Evolutionary conservation across 192 early-diverging fungal species (phyloP).

Genomic region (Backusella australiensis): DNA sequence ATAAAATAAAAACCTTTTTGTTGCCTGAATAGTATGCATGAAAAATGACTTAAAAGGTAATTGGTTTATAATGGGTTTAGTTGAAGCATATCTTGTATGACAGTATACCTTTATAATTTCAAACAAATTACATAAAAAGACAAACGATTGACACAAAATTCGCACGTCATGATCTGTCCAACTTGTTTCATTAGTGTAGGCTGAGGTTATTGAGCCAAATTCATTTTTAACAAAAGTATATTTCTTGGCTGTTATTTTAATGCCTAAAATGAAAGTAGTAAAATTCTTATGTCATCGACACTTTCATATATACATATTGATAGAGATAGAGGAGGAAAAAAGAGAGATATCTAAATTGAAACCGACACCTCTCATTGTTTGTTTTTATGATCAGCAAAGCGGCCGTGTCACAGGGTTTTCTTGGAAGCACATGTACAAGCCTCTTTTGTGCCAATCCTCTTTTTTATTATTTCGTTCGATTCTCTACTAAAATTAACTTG

Average conservation of each 20-base stretch:
- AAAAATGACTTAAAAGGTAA: no score
- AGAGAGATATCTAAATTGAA: neutral
- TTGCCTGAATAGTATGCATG: no score
- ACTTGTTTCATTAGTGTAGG: no score
- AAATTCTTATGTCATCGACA: neutral
- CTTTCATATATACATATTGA: neutral
- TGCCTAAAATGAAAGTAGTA: neutral
- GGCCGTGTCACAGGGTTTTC: no score
- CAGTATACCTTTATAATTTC: no score
- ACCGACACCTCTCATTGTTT: neutral
- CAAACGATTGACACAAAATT: no score
- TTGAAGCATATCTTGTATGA: no score
- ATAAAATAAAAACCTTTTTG: no score
- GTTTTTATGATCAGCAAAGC: neutral
- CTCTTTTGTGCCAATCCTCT: neutral
- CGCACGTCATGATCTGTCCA: no score
- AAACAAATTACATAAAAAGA: no score
- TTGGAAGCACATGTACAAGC: neutral
- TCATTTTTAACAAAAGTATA: neutral
- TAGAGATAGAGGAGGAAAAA: neutral
- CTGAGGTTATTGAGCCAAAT: no score
- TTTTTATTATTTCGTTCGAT: neutral
- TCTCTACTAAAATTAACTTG: neutral
- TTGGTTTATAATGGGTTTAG: no score
- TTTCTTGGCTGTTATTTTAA: neutral